phyloP scores from a whole-genome alignment of 257 asterid genomes.

The Solanum neorickii region DNA sequence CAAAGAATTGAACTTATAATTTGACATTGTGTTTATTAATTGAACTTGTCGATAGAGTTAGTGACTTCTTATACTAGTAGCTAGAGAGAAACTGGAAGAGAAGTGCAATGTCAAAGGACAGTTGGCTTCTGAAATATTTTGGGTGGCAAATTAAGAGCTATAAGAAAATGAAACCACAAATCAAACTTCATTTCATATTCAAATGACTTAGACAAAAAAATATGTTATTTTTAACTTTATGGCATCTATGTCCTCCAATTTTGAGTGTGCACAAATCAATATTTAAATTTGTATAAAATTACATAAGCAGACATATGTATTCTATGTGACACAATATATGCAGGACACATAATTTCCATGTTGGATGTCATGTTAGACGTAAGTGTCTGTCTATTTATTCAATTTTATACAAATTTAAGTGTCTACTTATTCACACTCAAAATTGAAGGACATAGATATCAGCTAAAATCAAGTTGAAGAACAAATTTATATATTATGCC shows the following conservation, averaged over 20 bases:
- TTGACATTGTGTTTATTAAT: not conserved
- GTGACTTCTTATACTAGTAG: not conserved
- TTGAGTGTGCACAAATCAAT: fast-evolving
- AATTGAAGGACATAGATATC: too few relatives aligned
- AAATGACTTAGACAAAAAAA: not conserved
- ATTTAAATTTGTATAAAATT: too few relatives aligned
- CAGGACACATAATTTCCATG: too few relatives aligned
- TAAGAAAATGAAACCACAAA: not conserved
- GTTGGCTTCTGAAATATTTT: not conserved
- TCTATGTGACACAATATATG: too few relatives aligned
- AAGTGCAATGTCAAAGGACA: constrained; percentile 2
- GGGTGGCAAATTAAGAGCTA: not conserved
- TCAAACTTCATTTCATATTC: not conserved
- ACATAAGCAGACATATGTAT: fast-evolving
- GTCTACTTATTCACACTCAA: too few relatives aligned
- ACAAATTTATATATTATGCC: too few relatives aligned
- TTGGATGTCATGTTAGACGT: too few relatives aligned
- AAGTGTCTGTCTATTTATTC: too few relatives aligned
- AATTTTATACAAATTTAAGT: too few relatives aligned
- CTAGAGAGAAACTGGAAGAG: not conserved
- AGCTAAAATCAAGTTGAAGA: too few relatives aligned
- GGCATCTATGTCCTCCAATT: too few relatives aligned
- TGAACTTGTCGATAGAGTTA: not conserved
- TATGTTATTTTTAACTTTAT: too few relatives aligned
- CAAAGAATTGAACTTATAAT: not conserved